Evolutionary conservation across 192 early-diverging fungal genomes (phyloP).

Genomic region (Spizellomyces sp.): DNA sequence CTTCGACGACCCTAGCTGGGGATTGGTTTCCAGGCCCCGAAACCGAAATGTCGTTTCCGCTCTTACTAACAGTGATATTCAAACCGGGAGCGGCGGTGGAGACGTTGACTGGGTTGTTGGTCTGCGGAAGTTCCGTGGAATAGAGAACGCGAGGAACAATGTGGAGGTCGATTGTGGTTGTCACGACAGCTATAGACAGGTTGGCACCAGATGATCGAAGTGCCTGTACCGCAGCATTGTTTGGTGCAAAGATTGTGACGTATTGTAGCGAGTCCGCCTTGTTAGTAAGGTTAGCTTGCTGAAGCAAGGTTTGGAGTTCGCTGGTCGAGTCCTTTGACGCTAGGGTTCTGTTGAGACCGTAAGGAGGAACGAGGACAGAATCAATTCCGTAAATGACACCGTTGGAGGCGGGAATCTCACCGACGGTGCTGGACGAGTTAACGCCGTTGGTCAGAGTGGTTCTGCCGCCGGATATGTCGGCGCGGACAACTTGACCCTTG

Average conservation of each 20-base stretch:
- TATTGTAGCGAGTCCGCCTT: conserved; percentile 22
- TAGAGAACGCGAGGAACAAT: conserved; percentile 37
- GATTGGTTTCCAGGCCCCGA: conserved; percentile 35
- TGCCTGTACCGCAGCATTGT: conserved; percentile 44
- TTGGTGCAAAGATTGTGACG: conserved; percentile 52
- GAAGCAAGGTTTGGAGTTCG: not conserved
- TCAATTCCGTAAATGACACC: conserved; percentile 54
- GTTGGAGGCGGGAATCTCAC: conserved; percentile 28
- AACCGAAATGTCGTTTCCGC: conserved; percentile 5
- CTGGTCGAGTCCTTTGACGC: conserved; percentile 23
- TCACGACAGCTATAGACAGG: conserved; percentile 29
- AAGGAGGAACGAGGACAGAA: conserved; percentile 43
- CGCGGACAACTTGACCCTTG: too few species aligned
- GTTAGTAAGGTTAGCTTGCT: not conserved
- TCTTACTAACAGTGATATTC: conserved; percentile 17
- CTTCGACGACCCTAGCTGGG: conserved; percentile 39
- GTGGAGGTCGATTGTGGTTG: conserved; percentile 39
- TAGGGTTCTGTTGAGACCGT: too few species aligned
- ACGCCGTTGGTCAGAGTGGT: not conserved
- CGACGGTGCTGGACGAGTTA: conserved; percentile 4
- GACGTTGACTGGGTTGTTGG: conserved; percentile 15
- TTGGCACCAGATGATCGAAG: conserved; percentile 28
- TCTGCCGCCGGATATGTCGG: not conserved
- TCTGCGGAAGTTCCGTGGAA: conserved; percentile 24
- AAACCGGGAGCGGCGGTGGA: not conserved